Evolutionary conservation across 768 basidiomycete species (phyloP).

Genomic region (Lactarius evosmus): DNA sequence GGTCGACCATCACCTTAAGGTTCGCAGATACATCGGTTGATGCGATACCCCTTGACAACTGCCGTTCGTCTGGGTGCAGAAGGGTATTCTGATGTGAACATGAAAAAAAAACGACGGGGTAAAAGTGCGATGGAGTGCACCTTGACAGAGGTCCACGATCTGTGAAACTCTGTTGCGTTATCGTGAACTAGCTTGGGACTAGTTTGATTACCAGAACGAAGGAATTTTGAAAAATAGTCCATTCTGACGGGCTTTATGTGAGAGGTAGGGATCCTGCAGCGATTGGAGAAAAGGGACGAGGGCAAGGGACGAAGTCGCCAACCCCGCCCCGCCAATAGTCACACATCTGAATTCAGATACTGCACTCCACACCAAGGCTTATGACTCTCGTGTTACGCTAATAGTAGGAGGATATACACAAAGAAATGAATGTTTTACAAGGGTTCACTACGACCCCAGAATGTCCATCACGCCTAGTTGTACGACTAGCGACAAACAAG

Average conservation of each 20-base stretch:
- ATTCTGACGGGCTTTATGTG: constrained; percentile 37
- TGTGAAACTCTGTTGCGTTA: constrained; percentile 68
- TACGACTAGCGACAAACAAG: constrained; percentile 27
- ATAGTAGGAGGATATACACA: constrained; percentile 20
- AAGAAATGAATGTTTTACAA: constrained; percentile 27
- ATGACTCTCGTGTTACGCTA: neutral
- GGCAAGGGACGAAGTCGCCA: neutral
- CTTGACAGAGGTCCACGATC: constrained; percentile 73
- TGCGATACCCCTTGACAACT: constrained; percentile 73
- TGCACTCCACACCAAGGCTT: neutral
- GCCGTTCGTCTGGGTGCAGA: constrained; percentile 85
- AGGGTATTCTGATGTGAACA: constrained; percentile 61
- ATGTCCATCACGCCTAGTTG: constrained; percentile 8
- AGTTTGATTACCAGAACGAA: constrained; percentile 46
- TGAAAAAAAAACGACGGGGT: constrained; percentile 13
- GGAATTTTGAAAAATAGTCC: constrained; percentile 87
- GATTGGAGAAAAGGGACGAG: neutral
- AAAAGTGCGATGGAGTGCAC: constrained; percentile 37
- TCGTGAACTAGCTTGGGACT: constrained; percentile 55
- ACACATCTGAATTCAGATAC: neutral
- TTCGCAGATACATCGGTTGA: constrained; percentile 78
- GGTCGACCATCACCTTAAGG: constrained; percentile 77
- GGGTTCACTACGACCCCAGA: constrained; percentile 10
- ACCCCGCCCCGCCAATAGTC: neutral
- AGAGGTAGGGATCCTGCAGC: neutral